A percentile compares a stretch with the other conserved stretches of the same genome.
These are phyloP conservation scores for Nissolia schottii DNA, from an alignment of 306 rosid genomes.

Conservation along the genomic window DNA sequence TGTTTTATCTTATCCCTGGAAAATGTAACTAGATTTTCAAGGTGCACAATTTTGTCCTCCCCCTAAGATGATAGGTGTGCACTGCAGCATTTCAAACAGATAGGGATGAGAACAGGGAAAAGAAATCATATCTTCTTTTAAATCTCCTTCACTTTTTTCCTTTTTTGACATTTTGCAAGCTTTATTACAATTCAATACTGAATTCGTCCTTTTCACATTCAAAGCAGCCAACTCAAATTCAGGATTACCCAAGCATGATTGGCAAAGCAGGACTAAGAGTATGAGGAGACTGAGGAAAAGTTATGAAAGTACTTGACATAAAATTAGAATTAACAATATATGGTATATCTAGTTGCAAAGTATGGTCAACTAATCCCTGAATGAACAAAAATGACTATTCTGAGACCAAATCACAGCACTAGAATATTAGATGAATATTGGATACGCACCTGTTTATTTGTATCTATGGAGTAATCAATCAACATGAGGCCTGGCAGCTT, in stretches of 20 bases:
- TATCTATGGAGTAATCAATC: constrained; percentile 26
- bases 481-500: constrained; percentile 59
- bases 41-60: constrained; percentile 9
- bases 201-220: neutral
- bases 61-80: constrained; percentile 6
- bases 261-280: neutral
- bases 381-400: constrained; percentile 11
- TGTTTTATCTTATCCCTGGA: neutral
- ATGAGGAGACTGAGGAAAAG: neutral
- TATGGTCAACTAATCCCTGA: constrained; percentile 5
- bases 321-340: neutral
- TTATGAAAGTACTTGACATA: neutral
- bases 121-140: neutral
- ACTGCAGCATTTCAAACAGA: constrained; percentile 32
- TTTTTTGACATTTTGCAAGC: neutral
- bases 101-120: constrained; percentile 10
- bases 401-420: neutral
- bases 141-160: neutral
- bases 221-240: constrained; percentile 15
- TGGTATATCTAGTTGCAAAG: neutral
- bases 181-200: neutral
- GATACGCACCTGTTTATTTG: constrained; percentile 35
- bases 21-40: constrained; percentile 6
- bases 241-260: neutral
- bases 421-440: constrained; percentile 13